Evolutionary conservation across 805 yeast genomes (phyloP).

Genomic region (Dipodascus albidus): DNA sequence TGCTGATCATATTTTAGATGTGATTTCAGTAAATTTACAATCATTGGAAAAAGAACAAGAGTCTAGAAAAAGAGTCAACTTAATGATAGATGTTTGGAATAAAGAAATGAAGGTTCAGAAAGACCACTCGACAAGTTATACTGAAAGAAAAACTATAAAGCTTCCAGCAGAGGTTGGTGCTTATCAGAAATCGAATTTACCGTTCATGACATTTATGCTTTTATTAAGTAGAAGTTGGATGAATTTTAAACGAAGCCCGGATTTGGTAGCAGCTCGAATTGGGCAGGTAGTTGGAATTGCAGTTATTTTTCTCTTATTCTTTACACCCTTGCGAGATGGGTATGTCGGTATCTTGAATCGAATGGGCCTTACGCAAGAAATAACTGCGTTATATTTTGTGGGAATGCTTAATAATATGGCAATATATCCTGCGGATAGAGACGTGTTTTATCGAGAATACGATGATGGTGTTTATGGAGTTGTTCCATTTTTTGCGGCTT

Average conservation of each 20-base stretch:
- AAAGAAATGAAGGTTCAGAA: slow-evolving; percentile 1
- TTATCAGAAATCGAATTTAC: slow-evolving; percentile 23
- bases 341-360: slow-evolving; percentile 47
- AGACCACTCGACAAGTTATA: not conserved
- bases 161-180: slow-evolving; percentile 21
- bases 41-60: slow-evolving; percentile 30
- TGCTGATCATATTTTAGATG: slow-evolving; percentile 66
- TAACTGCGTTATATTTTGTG: slow-evolving; percentile 58
- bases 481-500: slow-evolving; percentile 48
- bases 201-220: slow-evolving; percentile 28
- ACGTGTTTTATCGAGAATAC: slow-evolving; percentile 68
- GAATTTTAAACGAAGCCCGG: slow-evolving; percentile 40
- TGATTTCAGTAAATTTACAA: slow-evolving; percentile 48
- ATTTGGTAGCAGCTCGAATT: slow-evolving; percentile 51
- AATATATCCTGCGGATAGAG: slow-evolving; percentile 61
- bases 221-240: slow-evolving; percentile 29
- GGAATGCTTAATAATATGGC: slow-evolving; percentile 75
- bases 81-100: slow-evolving; percentile 31
- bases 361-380: slow-evolving; percentile 66
- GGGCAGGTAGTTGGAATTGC: slow-evolving; percentile 56
- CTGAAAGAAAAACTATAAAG: slow-evolving; percentile 1
- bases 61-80: slow-evolving; percentile 32
- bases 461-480: slow-evolving; percentile 61
- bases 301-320: slow-evolving; percentile 54
- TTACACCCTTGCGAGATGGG: slow-evolving; percentile 43